Evolutionary conservation across 768 basidiomycete genomes (phyloP), one percentile per base, ranked within the genome.

Genomic region (Coprinopsis marcescibilis): DNA sequence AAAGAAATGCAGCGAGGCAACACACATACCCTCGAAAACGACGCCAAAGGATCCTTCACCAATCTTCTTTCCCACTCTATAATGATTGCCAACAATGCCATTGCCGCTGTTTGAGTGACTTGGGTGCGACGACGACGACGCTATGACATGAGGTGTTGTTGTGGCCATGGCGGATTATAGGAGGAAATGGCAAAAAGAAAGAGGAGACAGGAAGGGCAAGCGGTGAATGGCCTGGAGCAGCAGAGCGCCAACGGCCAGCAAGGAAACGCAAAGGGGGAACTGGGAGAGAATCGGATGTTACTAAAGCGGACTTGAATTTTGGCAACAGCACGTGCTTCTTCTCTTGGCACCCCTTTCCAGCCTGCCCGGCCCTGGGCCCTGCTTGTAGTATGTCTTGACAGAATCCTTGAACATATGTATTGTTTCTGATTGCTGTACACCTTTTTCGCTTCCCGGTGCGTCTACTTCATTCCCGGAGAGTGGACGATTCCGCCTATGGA

Each of bases 31-130:
- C 78, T 97, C 85, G 67, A 96, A 91, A 52, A 98, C 86, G 55
- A 98, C 95, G 59, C 95, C 95, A 63, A 99, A 99, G n/a, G 86
- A 89, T 42, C 95, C 95, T 69, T 99, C 95, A 39, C 95, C 95
- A 64, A 98, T 95, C 81, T 97, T 97, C 78, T 95, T 93, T 42
- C 95, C 95, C 43, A 98, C 93, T 53, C 88, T 78, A 62, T 80
- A 89, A 63, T 88, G 80, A 58, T 73, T 81, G 34, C 87, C 87
- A 49, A 89, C 83, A 63, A 89, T 79, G 57, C 85, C 80, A 65
- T 81, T 85, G 32, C 78, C 83, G 24, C 75, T 75, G 23, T 77
- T 72, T 38, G 80, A 74, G 59, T 80, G 78, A 14, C 80, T 75
- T 43, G 78, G 81, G 65, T 85, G 83, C 17, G 69, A 67, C 36